Conservation (phyloP, 441 rosid genomes). For the Dalechampia spathulata region DNA sequence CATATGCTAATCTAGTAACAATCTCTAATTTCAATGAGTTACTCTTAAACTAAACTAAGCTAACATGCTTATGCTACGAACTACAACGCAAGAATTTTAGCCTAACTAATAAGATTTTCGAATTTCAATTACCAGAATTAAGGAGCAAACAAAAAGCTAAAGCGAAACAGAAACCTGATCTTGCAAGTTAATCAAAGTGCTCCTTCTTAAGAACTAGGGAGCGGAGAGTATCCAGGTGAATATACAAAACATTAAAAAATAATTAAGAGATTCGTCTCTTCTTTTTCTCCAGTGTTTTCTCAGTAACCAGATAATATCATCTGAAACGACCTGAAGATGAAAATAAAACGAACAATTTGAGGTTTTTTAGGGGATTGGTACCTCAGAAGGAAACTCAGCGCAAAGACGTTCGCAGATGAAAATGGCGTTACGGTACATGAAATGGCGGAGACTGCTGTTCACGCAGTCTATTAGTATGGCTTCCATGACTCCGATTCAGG, state of each 20-base stretch:
- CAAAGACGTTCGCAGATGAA: slow-evolving; percentile 96
- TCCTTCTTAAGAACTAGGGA: neutral
- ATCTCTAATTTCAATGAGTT: too few relatives aligned
- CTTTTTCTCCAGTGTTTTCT: neutral
- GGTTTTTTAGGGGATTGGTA: slow-evolving; percentile 8
- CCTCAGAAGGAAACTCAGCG: slow-evolving; percentile 97
- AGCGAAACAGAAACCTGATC: slow-evolving; percentile 2
- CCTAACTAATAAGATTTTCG: neutral
- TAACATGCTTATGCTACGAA: neutral
- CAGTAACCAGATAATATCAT: slow-evolving; percentile 9
- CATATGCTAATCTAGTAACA: neutral
- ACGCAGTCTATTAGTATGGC: slow-evolving; percentile 71
- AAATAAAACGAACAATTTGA: neutral
- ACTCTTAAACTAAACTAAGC: neutral
- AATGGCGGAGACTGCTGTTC: slow-evolving; percentile 75
- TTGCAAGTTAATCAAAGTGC: neutral
- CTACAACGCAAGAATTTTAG: neutral
- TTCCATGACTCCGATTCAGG: slow-evolving; percentile 53
- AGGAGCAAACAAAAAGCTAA: neutral
- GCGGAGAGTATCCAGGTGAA: neutral
- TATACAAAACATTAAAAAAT: neutral
- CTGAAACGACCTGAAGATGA: neutral
- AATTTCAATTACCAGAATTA: neutral
- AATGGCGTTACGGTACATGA: slow-evolving; percentile 75
- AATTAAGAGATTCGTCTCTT: too few relatives aligned